Evolutionary conservation across 768 basidiomycete species (phyloP), one percentile per base, ranked within the genome.

Genomic region (Russula olivacea): DNA sequence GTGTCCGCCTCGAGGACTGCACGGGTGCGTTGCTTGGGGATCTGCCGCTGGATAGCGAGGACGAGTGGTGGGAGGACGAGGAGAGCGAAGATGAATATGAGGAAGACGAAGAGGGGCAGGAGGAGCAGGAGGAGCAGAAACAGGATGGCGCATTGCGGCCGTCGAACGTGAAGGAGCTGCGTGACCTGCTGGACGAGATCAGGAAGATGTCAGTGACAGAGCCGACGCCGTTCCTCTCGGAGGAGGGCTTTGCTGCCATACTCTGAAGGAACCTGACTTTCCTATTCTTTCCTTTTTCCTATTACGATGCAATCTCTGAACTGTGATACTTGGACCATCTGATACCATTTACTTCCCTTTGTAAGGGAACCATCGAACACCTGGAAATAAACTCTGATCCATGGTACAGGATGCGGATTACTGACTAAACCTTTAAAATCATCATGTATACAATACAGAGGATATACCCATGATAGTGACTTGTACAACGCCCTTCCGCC

Each of bases 1-100:
- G 81, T 0, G 74, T 90, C 5, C 72, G 85, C 48, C 70, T 91
- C 55, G 88, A 91, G 73, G 89, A 91, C 71, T 91, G 89, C 69
- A 90, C 89, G 0, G 89, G 87, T 0, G 81, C 76, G 14, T 67
- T 77, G 56, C 73, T 91, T 41, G 89, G 89, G 38, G 74, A 68
- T 65, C 71, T 68, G 68, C 76, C 68, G 63, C 60, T 58, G 72
- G 74, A 69, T 45, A 64, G 63, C 32, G 67, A 67, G 58, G 73
- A 54, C 70, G 73, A 55, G 73, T 74, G n/a, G 73, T 73, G 49
- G 65, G 69, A 45, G 66, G 73, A 12, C 12, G 36, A 41, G 66
- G 67, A 17, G 55, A 61, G 65, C 47, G 71, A 72, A 12, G 72
- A 71, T 25, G 72, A 73, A n/a, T 73, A 73, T 1, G 76, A 70